Evolutionary conservation across 129 eudicot species (phyloP), one percentile per base, ranked within the genome.

Genomic region (Flaveria sonorensis): DNA sequence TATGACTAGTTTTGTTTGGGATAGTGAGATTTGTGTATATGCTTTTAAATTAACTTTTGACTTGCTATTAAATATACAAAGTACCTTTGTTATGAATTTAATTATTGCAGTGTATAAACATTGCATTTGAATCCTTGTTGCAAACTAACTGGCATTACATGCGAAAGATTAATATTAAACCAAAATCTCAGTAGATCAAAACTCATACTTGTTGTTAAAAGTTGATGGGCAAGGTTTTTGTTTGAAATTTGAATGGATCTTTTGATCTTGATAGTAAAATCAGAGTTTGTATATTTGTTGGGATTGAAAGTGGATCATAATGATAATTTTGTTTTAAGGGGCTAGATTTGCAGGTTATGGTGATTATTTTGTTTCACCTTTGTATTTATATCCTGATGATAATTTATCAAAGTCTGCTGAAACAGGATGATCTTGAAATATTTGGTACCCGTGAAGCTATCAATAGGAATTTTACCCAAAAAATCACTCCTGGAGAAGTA

Each of bases 371-470:
- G 7, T 16, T n/a, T 47, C 30, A 48, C 36, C 10, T 43, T 11
- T 62, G 10, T 64, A 6, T 43, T 72, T 28, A 36, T 64, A 24
- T 8, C 68, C 28, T 28, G 74, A 51, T 8, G 28, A 23, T 67
- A 77, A 53, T 67, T 52, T 67, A 52, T 77, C 42, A 1, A 64
- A 55, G 18, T 48, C 51, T 65, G 23, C 62, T 80, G 77, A 67
- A 78, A 72, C 76, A 94, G 98, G 93, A 94, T 91, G 98, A 94
- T 94, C 70, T 84, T 94, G 85, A 94, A 91, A 79, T 94, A 94
- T 82, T 81, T 94, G 84, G 83, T 94, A 78, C 98, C 98, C 18
- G 98, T 94, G 78, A 94, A 94, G 92, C 98, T 94, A 77, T 94
- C 98, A 6, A 87, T 94, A 50, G 98, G 97, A 76, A 94, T 94